Conservation (phyloP, 306 rosid genomes). For the Sindora glabra region DNA sequence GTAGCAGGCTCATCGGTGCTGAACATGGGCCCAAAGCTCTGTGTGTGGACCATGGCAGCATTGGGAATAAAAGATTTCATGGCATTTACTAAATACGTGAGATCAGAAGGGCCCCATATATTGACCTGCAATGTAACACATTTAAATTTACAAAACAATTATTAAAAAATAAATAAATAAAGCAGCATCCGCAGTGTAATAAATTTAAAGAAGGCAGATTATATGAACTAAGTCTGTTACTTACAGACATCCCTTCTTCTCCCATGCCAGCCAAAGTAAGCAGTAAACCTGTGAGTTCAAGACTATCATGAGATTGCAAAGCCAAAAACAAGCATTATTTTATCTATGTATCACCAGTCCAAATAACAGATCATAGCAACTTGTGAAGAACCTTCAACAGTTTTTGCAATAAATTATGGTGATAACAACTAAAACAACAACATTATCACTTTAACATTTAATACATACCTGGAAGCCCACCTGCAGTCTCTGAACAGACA, state of each 20-base stretch:
- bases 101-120: slow-evolving; percentile 86
- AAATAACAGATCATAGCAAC: slow-evolving; percentile 1
- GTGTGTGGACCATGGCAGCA: slow-evolving; percentile 94
- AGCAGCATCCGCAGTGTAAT: background rate
- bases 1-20: slow-evolving; percentile 19
- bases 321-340: slow-evolving; percentile 2
- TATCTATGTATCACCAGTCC: background rate
- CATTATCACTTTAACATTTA: background rate
- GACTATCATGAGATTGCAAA: slow-evolving; percentile 9
- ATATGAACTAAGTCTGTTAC: slow-evolving; percentile 23
- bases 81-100: slow-evolving; percentile 76
- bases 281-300: slow-evolving; percentile 57
- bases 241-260: slow-evolving; percentile 80
- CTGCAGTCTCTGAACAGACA: slow-evolving; percentile 90
- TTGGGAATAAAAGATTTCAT: slow-evolving; percentile 79
- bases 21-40: slow-evolving; percentile 61
- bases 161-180: too few relatives aligned
- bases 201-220: background rate
- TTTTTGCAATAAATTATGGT: background rate
- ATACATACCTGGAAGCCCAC: slow-evolving; percentile 86
- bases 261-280: slow-evolving; percentile 96
- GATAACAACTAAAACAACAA: background rate
- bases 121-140: slow-evolving; percentile 51
- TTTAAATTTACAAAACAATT: background rate
- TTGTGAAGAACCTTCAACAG: background rate